These are phyloP conservation scores for Tylopilus balloui DNA, from an alignment of 768 basidiomycete genomes.

Conservation along the genomic window DNA sequence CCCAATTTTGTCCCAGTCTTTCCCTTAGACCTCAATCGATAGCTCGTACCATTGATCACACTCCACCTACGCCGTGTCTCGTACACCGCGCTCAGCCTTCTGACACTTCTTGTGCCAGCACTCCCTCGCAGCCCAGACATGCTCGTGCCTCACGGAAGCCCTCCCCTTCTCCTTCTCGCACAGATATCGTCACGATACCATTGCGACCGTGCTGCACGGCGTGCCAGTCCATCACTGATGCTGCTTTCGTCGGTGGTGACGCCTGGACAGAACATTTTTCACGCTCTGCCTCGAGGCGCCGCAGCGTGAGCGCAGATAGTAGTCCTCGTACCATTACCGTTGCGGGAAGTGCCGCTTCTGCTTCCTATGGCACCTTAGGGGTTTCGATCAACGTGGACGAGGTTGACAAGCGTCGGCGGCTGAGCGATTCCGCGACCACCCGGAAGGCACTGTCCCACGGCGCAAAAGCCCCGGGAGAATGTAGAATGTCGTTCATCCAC, in stretches of 20 bases:
- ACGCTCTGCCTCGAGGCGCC: conserved; percentile 54
- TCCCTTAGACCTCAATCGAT: conserved; percentile 40
- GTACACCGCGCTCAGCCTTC: conserved; percentile 41
- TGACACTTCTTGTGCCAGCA: background rate
- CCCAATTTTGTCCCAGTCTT: conserved; percentile 33
- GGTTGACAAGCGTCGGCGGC: conserved; percentile 53
- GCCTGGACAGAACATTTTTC: conserved; percentile 63
- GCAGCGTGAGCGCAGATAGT: conserved; percentile 39
- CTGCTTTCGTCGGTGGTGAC: conserved; percentile 49
- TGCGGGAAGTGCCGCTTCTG: conserved; percentile 31
- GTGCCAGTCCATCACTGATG: conserved; percentile 57
- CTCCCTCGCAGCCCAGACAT: conserved; percentile 6
- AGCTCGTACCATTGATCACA: conserved; percentile 31
- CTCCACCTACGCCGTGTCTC: conserved; percentile 50
- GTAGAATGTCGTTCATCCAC: background rate
- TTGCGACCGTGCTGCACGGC: conserved; percentile 67
- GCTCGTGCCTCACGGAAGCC: conserved; percentile 19
- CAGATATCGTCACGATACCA: conserved; percentile 52
- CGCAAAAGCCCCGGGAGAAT: background rate
- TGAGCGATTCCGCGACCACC: conserved; percentile 31
- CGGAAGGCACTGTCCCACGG: background rate
- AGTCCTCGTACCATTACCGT: conserved; percentile 31
- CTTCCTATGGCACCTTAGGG: conserved; percentile 14
- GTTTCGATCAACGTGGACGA: conserved; percentile 57
- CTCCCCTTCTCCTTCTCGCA: conserved; percentile 33